Percentiles rank a stretch among this genome's conserved stretches.
phyloP scores from a whole-genome alignment of 495 filamentous ascomycete genomes.

The Wilcoxina mikolae region DNA sequence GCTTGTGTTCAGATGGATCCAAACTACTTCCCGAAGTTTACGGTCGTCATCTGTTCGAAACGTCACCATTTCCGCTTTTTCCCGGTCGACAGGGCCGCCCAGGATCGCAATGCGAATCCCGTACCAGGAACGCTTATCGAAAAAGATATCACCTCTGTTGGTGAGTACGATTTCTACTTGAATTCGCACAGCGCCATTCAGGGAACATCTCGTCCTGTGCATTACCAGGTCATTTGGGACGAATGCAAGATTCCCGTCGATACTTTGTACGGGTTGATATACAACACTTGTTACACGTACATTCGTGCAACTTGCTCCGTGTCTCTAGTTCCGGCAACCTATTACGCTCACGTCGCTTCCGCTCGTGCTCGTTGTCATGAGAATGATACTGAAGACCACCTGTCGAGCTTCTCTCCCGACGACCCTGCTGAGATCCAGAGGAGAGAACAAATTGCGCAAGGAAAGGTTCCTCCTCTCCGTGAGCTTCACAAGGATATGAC shows the following conservation, averaged over 20 bases:
- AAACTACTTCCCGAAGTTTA: slow-evolving; percentile 42
- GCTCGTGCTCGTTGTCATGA: slow-evolving; percentile 66
- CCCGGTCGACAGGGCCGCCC: slow-evolving; percentile 40
- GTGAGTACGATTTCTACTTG: slow-evolving; percentile 71
- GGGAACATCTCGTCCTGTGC: slow-evolving; percentile 58
- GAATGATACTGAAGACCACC: slow-evolving; percentile 15
- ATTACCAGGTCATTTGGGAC: slow-evolving; percentile 74
- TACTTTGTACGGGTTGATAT: slow-evolving; percentile 67
- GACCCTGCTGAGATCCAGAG: not conserved
- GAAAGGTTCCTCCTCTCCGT: not conserved
- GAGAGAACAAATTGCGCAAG: not conserved
- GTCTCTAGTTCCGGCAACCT: slow-evolving; percentile 74
- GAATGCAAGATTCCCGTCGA: slow-evolving; percentile 51
- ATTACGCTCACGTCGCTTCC: slow-evolving; percentile 85
- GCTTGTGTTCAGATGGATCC: slow-evolving; percentile 32
- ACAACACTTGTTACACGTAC: slow-evolving; percentile 86
- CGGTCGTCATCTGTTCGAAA: slow-evolving; percentile 78
- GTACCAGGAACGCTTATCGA: slow-evolving; percentile 75
- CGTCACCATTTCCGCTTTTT: slow-evolving; percentile 90
- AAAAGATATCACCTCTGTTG: slow-evolving; percentile 71
- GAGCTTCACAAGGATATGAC: not conserved
- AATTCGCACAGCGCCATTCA: slow-evolving; percentile 66
- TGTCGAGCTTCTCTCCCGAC: not conserved
- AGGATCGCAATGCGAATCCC: slow-evolving; percentile 62
- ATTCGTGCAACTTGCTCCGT: slow-evolving; percentile 83